Evolutionary conservation across 2,329 filamentous ascomycete genomes (phyloP), one percentile per base, ranked within the genome.

Genomic region (Aspergillus sp.): DNA sequence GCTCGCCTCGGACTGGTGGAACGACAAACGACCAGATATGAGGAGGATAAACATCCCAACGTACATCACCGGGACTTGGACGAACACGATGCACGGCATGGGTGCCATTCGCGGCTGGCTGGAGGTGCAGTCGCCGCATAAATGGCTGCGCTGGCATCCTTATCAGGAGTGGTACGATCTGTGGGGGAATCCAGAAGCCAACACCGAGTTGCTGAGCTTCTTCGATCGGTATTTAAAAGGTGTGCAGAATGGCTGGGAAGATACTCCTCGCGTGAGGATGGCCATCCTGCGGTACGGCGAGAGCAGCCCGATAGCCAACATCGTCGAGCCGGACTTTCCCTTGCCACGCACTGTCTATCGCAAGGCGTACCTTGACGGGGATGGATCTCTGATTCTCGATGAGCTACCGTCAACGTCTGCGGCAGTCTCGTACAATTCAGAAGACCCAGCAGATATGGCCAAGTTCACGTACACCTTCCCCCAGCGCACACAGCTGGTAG

Each of bases 31-130:
- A n/a, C 42, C 54, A 3, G 41, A 52, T n/a, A 56, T 56, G 48
- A 32, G 15, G 22, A 48, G 34, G 4, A 56, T 56, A 22, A 56
- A 47, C 5, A 52, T 56, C 7, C 54, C 48, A 1, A 56, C 54
- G 4, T 56, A 57, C 5, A 53, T 57, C 8, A 52, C 39, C 70
- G 74, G n/a, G 61, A 70, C 24, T 61, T 76, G n/a, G 36, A 74
- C n/a, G 74, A 68, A 22, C 76, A 71, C 67, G 48, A 73, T 61
- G 53, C 59, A 61, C 41, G 57, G 56, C 4, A 61, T 61, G 56
- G 59, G 59, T 7, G 54, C 56, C 4, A 39, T 58, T 4, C 52
- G 59, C 2, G 59, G 59, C 1, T 61, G 56, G 59, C 30, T 59
- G 12, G 48, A 61, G 45, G 41, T 56, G 12, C 13, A 52, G 18